Evolutionary conservation across 257 asterid species (phyloP).

Genomic region (Solanum acaule): DNA sequence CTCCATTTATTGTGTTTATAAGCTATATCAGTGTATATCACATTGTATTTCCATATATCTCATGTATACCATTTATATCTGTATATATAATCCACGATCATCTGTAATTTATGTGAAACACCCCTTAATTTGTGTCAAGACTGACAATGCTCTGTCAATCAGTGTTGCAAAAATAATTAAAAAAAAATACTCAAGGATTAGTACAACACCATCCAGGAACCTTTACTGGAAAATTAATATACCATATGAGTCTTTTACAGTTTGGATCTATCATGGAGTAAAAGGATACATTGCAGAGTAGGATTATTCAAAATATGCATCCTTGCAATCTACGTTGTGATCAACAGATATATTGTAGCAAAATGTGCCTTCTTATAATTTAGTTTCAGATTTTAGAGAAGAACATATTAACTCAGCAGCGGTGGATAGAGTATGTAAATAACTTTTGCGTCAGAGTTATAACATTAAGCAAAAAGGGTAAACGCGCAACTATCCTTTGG

Average conservation of each 20-base stretch:
- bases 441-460: not conserved
- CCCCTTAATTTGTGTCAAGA: not conserved
- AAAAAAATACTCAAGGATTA: not conserved
- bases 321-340: not conserved
- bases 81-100: not conserved
- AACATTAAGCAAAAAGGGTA: conserved; percentile 1
- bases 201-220: not conserved
- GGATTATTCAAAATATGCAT: not conserved
- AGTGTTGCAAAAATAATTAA: not conserved
- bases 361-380: too few species aligned
- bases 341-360: too few species aligned
- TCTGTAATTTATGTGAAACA: not conserved
- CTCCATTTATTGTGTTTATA: too few species aligned
- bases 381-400: too few species aligned
- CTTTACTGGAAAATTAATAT: not conserved
- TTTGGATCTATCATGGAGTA: not conserved
- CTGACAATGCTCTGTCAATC: not conserved
- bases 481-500: conserved; percentile 40
- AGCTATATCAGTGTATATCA: too few species aligned
- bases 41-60: too few species aligned
- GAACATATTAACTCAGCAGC: too few species aligned
- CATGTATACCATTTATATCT: too few species aligned
- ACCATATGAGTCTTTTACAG: not conserved
- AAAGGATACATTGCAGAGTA: not conserved
- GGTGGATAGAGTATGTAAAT: not conserved